Evolutionary conservation across 768 basidiomycete genomes (phyloP).

Genomic region (Podaxis sp.): DNA sequence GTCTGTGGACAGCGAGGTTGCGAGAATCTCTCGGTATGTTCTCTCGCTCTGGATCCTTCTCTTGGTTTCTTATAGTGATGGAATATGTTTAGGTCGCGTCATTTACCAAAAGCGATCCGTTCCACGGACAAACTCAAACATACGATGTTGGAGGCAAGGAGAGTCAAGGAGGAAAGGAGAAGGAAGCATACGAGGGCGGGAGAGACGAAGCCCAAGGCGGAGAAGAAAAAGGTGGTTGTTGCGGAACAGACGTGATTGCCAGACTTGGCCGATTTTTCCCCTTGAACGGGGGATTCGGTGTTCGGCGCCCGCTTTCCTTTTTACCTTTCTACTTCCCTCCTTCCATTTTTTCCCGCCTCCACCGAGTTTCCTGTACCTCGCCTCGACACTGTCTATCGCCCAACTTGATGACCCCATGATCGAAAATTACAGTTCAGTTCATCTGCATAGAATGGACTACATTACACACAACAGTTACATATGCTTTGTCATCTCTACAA

Average conservation of each 20-base stretch:
- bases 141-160: constrained; percentile 87
- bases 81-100: constrained; percentile 54
- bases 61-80: neutral
- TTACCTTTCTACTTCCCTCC: too few relatives aligned
- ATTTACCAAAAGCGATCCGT: constrained; percentile 90
- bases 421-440: too few relatives aligned
- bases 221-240: constrained; percentile 86
- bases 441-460: too few relatives aligned
- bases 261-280: neutral
- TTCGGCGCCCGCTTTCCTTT: too few relatives aligned
- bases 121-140: constrained; percentile 85
- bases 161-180: constrained; percentile 92
- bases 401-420: too few relatives aligned
- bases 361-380: too few relatives aligned
- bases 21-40: constrained; percentile 75
- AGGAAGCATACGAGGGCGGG: constrained; percentile 87
- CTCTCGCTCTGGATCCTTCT: constrained; percentile 6
- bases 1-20: constrained; percentile 81
- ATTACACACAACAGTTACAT: too few relatives aligned
- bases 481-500: too few relatives aligned
- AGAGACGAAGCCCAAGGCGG: constrained; percentile 84
- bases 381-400: too few relatives aligned
- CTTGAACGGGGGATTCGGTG: too few relatives aligned
- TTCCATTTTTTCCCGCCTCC: too few relatives aligned
- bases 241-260: constrained; percentile 64